Conservation (phyloP, 257 asterid genomes). For the Solanum dulcamara region DNA sequence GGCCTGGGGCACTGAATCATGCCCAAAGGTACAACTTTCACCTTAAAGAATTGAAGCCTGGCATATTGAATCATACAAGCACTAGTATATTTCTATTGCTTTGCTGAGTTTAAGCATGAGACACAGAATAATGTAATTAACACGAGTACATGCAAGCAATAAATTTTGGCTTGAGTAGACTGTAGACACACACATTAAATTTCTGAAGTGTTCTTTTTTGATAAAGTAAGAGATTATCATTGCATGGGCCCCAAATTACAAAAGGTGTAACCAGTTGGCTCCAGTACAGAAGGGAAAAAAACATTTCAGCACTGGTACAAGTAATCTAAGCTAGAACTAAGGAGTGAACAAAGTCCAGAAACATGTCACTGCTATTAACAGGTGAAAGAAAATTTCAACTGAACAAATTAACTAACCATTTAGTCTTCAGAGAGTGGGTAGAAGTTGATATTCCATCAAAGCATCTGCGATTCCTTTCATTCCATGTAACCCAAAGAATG, state of each 20-base stretch:
- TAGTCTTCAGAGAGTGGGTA: not conserved
- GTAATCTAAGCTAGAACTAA: not conserved
- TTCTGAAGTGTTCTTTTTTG: not conserved
- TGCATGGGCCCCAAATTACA: not conserved
- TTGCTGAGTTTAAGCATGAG: not conserved
- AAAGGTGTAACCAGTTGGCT: not conserved
- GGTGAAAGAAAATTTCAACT: not conserved
- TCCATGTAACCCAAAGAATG: too few relatives aligned
- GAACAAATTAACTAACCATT: not conserved
- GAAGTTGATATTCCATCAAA: not conserved
- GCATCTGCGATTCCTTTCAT: not conserved
- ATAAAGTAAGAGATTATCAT: not conserved
- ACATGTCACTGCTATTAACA: not conserved
- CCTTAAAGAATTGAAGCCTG: not conserved
- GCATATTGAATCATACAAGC: not conserved
- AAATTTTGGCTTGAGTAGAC: not conserved
- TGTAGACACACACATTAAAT: not conserved
- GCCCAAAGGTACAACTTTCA: conserved; percentile 70
- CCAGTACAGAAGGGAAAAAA: not conserved
- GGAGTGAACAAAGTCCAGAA: not conserved
- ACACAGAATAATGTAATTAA: not conserved
- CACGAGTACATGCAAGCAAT: not conserved
- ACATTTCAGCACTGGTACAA: not conserved
- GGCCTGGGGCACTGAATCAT: conserved; percentile 99
- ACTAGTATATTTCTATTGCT: not conserved